A percentile compares a stretch with the other conserved stretches of the same genome.
phyloP scores from a whole-genome alignment of 2,329 filamentous ascomycete species.

The Westerdykella sp. region DNA sequence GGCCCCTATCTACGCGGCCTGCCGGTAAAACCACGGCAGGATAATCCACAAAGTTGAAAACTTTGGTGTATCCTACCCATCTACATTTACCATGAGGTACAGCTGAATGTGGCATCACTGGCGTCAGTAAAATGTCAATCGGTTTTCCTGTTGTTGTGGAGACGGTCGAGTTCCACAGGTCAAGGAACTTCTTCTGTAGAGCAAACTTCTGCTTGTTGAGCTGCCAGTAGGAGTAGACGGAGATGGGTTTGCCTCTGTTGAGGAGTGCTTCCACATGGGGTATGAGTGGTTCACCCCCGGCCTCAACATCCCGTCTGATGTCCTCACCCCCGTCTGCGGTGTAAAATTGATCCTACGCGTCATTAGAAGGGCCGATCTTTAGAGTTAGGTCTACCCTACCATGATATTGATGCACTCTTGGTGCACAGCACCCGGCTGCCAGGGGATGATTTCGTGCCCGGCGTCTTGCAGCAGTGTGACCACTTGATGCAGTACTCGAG shows the following conservation, averaged over 20 bases:
- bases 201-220: slow-evolving; percentile 54
- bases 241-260: slow-evolving; percentile 46
- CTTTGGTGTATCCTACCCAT: slow-evolving; percentile 55
- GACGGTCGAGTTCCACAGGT: slow-evolving; percentile 50
- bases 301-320: slow-evolving; percentile 49
- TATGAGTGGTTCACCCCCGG: slow-evolving; percentile 51
- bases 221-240: slow-evolving; percentile 62
- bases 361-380: slow-evolving; percentile 1
- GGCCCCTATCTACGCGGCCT: slow-evolving; percentile 41
- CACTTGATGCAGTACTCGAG: slow-evolving; percentile 40
- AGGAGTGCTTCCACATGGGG: slow-evolving; percentile 50
- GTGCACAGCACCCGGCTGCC: slow-evolving; percentile 48
- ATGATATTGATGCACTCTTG: slow-evolving; percentile 52
- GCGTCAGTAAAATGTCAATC: slow-evolving; percentile 54
- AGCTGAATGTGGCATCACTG: slow-evolving; percentile 55
- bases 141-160: slow-evolving; percentile 41
- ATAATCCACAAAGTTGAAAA: slow-evolving; percentile 60
- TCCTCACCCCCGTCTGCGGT: slow-evolving; percentile 59
- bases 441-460: slow-evolving; percentile 52
- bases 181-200: slow-evolving; percentile 51
- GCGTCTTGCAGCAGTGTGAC: slow-evolving; percentile 37
- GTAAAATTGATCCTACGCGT: slow-evolving; percentile 54
- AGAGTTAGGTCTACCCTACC: slow-evolving; percentile 24
- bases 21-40: slow-evolving; percentile 52
- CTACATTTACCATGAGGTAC: slow-evolving; percentile 44